phyloP scores from a whole-genome alignment of 208 protist genomes.

The Strigomonas culicis region DNA sequence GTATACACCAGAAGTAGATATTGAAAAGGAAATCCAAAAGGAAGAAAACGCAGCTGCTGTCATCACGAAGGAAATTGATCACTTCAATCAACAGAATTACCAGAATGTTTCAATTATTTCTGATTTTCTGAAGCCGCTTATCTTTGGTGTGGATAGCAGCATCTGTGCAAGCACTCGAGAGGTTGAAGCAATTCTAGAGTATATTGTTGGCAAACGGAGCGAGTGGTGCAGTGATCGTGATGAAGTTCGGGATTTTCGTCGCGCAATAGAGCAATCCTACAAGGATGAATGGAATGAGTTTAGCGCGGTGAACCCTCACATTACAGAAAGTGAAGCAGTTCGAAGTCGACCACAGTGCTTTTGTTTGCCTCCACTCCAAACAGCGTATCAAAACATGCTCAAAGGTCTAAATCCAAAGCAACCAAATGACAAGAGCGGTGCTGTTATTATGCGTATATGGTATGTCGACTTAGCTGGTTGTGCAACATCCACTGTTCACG shows the following conservation, averaged over 20 bases:
- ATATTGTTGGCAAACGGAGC: slow-evolving; percentile 30
- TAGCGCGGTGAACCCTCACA: slow-evolving; percentile 23
- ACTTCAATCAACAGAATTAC: slow-evolving; percentile 32
- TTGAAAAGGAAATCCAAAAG: slow-evolving; percentile 39
- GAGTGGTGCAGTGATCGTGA: slow-evolving; percentile 36
- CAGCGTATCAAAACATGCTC: slow-evolving; percentile 41
- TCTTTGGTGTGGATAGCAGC: slow-evolving; percentile 33
- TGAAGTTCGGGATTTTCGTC: slow-evolving; percentile 41
- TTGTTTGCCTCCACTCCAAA: slow-evolving; percentile 31
- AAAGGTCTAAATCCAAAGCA: slow-evolving; percentile 21
- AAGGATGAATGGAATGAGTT: slow-evolving; percentile 51
- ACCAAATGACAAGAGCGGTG: slow-evolving; percentile 14
- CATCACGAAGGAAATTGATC: slow-evolving; percentile 32
- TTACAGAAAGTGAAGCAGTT: slow-evolving; percentile 35
- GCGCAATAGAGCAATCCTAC: slow-evolving; percentile 27
- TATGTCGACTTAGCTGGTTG: slow-evolving; percentile 45
- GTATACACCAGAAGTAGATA: slow-evolving; percentile 33
- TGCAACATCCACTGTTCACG: slow-evolving; percentile 35
- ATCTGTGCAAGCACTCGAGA: slow-evolving; percentile 18
- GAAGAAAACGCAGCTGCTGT: slow-evolving; percentile 31
- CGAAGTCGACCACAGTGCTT: slow-evolving; percentile 38
- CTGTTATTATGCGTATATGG: slow-evolving; percentile 35
- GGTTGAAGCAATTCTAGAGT: slow-evolving; percentile 36
- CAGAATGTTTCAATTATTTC: slow-evolving; percentile 24
- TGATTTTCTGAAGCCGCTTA: slow-evolving; percentile 28